Base-by-base conservation (phyloP, 371 early-diverging fungal genomes). In the Chytridium lagenaria region DNA sequence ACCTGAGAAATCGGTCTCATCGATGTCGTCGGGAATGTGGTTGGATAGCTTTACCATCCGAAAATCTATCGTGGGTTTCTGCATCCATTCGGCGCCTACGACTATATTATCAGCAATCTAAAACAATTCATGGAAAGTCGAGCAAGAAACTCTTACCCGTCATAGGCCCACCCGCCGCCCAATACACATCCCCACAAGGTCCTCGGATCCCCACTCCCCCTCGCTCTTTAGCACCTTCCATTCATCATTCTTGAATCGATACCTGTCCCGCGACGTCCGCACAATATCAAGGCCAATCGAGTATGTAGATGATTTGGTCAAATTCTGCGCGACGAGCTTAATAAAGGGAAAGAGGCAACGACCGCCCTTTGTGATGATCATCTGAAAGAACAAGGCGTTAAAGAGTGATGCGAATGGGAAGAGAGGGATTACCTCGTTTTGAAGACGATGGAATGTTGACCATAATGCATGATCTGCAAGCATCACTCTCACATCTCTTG, bases 361-460 rank as follows among this genome's bases (percentile, higher is more conserved):
- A 1, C 88, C 88, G 1, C 71, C 59, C 61, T 84, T 84, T 23
- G 88, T 88, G 44, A 88, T 77, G 28, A 88, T 88, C 87, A 88
- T 88, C 72, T 88, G 55, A n/a, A n/a, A n/a, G n/a, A n/a, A n/a
- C n/a, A n/a, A n/a, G n/a, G n/a, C 50, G 36, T 2, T 15, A n/a
- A 37, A 33, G 28, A 44, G 50, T 12, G n/a, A n/a, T n/a, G n/a
- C n/a, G n/a, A 67, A 44, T 5, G 30, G 26, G 16, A 50, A 49
- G 67, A 19, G n/a, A 67, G 28, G 67, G 5, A 23, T n/a, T 16
- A 52, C 69, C 69, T 57, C 86, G 59, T 83, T 85, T 1, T 73
- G 59, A 1, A 74, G 66, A 0, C 31, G 39, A 66, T 81, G 69
- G 59, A 85, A 85, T 59, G 75, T 69, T 1, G 26, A 57, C 85